Evolutionary conservation across 805 yeast genomes (phyloP), one percentile per base, ranked within the genome.

Genomic region (Cyberlindnera mycetangii): DNA sequence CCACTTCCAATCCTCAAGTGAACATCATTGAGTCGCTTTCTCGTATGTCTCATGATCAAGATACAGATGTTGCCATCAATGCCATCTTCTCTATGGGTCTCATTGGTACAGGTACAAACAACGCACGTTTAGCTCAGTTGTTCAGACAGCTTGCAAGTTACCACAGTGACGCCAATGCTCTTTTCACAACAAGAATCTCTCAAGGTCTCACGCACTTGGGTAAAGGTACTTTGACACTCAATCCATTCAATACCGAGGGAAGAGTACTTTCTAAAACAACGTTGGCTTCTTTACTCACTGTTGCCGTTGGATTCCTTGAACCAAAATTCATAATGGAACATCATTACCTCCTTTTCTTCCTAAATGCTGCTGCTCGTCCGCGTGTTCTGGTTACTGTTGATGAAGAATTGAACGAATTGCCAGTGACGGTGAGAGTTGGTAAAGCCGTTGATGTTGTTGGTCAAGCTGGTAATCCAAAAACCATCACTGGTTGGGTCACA

Each of bases 401-500:
- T 65, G 97, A 90, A 64, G 81, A 85, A 22, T 78, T 92, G 65
- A 59, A 60, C 31, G 81, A 89, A 55, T 70, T 93, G 50, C 92
- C 92, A 72, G 98, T 93, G 9, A 92, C 89, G 54, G 99, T 93
- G 9, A 79, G 99, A 62, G 98, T 93, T 24, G 99, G 99, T 51
- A 97, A 92, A 69, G 98, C 99, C 7, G 98, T 93, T 22, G 99
- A 93, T 64, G 89, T 90, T 32, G 98, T 93, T 50, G 99, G 99
- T 27, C 98, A 92, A 66, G 99, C 98, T 0, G 99, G 99, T 70
- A 89, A 88, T 57, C 99, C 99, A 39, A 93, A 93, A 74, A 90
- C 97, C 11, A 93, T 93, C 38, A 93, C 99, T 4, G 99, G 99
- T 30, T 93, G 99, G 99, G 98, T 93, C 17, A 93, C 99, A 1